phyloP scores from a whole-genome alignment of 225 moss, liverwort and hornwort species.

The Sphagnum contortum region DNA sequence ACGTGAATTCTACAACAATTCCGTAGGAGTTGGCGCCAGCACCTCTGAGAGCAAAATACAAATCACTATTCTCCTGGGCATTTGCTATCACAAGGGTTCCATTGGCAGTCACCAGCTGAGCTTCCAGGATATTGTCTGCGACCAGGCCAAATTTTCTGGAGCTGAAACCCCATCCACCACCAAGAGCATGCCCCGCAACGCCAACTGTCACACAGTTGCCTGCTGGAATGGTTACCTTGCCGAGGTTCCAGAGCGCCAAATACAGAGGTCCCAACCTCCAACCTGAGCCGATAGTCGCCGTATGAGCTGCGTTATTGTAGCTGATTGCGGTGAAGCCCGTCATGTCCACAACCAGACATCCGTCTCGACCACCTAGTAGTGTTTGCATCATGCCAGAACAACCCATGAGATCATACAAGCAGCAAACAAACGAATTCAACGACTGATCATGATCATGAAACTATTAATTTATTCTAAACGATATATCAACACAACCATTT shows the following conservation, averaged over 20 bases:
- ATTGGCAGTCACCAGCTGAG: slow-evolving; percentile 30
- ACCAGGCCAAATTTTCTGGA: slow-evolving; percentile 56
- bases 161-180: slow-evolving; percentile 75
- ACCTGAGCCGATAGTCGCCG: slow-evolving; percentile 48
- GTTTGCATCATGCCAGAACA: too few species aligned
- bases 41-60: slow-evolving; percentile 44
- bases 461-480: too few species aligned
- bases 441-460: too few species aligned
- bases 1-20: slow-evolving; percentile 72
- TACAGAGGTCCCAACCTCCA: slow-evolving; percentile 58
- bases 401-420: too few species aligned
- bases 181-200: slow-evolving; percentile 55
- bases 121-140: slow-evolving; percentile 40
- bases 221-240: slow-evolving; percentile 54
- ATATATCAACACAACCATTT: too few species aligned
- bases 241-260: slow-evolving; percentile 62
- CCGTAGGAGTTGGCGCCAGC: slow-evolving; percentile 64
- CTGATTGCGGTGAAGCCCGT: slow-evolving; percentile 33
- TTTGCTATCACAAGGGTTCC: slow-evolving; percentile 41
- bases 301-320: slow-evolving; percentile 26
- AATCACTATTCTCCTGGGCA: slow-evolving; percentile 37
- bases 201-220: slow-evolving; percentile 68
- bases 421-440: too few species aligned
- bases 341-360: slow-evolving; percentile 73
- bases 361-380: slow-evolving; percentile 58